These are phyloP conservation scores for Dicorynia guianensis DNA, from an alignment of 306 rosid genomes.

Conservation along the genomic window DNA sequence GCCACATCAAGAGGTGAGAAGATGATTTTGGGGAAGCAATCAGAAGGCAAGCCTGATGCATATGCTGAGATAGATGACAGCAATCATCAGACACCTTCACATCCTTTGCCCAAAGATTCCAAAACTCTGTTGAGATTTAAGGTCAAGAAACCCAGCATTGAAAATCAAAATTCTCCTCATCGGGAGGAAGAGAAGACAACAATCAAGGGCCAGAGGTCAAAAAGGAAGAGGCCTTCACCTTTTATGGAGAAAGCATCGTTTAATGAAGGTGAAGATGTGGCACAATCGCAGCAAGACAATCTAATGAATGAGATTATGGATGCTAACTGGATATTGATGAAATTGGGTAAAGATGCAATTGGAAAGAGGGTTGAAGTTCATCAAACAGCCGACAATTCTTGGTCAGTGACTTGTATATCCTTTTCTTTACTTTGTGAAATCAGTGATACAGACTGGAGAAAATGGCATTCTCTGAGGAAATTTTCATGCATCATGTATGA, in stretches of 20 bases:
- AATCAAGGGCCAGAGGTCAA: conserved; percentile 94
- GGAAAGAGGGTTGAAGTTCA: conserved; percentile 99
- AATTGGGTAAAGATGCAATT: conserved; percentile 91
- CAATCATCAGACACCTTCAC: conserved; percentile 52
- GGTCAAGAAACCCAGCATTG: conserved; percentile 75
- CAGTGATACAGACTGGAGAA: background rate
- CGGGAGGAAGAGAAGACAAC: conserved; percentile 80
- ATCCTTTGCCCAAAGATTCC: conserved; percentile 74
- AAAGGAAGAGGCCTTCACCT: conserved; percentile 89
- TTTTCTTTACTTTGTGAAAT: conserved; percentile 7
- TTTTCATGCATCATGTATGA: conserved; percentile 1
- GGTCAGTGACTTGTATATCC: conserved; percentile 60
- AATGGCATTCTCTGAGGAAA: background rate
- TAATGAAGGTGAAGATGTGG: conserved; percentile 56
- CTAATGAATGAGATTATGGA: conserved; percentile 87
- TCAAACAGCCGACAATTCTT: conserved; percentile 80
- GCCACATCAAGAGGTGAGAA: conserved; percentile 57
- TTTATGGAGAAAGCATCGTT: conserved; percentile 63
- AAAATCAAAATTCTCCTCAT: conserved; percentile 67
- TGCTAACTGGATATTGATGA: conserved; percentile 94
- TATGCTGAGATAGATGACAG: conserved; percentile 55
- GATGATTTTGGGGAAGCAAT: conserved; percentile 57
- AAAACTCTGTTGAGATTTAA: conserved; percentile 83
- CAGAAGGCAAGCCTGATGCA: conserved; percentile 62
- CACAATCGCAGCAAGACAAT: conserved; percentile 61